These are phyloP conservation scores for Zygoascus ofunaensis DNA, from an alignment of 805 yeast species.

Conservation along the genomic window DNA sequence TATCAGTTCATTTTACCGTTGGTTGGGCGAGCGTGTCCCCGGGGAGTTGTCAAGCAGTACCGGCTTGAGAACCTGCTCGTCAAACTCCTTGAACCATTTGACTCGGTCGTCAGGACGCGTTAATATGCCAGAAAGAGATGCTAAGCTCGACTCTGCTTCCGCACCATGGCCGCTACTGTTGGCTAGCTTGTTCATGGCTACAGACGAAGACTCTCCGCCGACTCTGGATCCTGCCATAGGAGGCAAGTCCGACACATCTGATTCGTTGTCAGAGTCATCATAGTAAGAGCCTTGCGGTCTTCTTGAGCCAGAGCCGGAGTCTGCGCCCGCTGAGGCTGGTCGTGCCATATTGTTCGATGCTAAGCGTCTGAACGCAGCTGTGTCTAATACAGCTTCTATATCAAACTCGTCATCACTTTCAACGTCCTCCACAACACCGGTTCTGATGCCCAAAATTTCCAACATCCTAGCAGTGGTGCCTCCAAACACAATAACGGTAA, in stretches of 20 bases:
- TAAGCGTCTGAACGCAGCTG: neutral
- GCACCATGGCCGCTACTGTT: neutral
- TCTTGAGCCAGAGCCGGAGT: slow-evolving; percentile 7
- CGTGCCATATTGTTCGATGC: neutral
- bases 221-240: slow-evolving; percentile 22
- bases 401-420: slow-evolving; percentile 94
- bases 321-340: slow-evolving; percentile 4
- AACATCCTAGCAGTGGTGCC: slow-evolving; percentile 98
- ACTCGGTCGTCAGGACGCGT: slow-evolving; percentile 57
- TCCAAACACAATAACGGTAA: slow-evolving; percentile 93
- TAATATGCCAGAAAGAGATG: slow-evolving; percentile 19
- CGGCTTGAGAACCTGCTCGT: slow-evolving; percentile 88
- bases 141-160: slow-evolving; percentile 1
- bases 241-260: slow-evolving; percentile 30
- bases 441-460: slow-evolving; percentile 83
- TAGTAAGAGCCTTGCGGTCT: slow-evolving; percentile 15
- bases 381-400: slow-evolving; percentile 48
- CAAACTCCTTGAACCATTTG: slow-evolving; percentile 88
- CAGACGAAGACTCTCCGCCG: slow-evolving; percentile 5
- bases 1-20: too few relatives aligned
- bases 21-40: slow-evolving; percentile 12
- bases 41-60: slow-evolving; percentile 57
- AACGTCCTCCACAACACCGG: slow-evolving; percentile 78
- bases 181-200: slow-evolving; percentile 6
- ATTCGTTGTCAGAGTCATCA: slow-evolving; percentile 29